Evolutionary conservation across 805 yeast genomes (phyloP).

Genomic region (Starmera amethionina): DNA sequence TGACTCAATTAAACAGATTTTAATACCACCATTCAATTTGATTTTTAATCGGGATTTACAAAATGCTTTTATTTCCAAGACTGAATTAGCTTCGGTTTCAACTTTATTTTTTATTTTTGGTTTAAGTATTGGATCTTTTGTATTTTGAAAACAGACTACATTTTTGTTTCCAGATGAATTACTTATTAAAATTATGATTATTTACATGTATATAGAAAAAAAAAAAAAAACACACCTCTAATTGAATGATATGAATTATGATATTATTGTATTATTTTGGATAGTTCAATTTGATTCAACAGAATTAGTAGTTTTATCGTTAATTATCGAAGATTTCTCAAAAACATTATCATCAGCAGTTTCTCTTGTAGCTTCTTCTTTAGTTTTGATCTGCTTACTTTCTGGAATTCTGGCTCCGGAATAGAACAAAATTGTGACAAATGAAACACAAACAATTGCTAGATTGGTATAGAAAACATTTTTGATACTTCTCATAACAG

Average conservation of each 20-base stretch:
- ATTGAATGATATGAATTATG: too few relatives aligned
- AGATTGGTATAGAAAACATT: constrained; percentile 31
- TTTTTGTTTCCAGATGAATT: too few relatives aligned
- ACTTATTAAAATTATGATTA: too few relatives aligned
- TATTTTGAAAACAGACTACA: not conserved
- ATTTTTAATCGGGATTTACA: constrained; percentile 4
- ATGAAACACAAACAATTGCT: constrained; percentile 24
- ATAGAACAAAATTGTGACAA: constrained; percentile 25
- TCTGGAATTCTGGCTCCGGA: constrained; percentile 34
- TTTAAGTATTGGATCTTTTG: constrained; percentile 4
- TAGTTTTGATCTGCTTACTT: constrained; percentile 4
- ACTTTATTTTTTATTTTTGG: constrained; percentile 4
- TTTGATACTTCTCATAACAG: constrained; percentile 27
- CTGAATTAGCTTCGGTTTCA: constrained; percentile 1
- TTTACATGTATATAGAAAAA: too few relatives aligned
- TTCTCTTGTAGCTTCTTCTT: constrained; percentile 4
- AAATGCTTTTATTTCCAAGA: not conserved
- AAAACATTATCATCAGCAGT: not conserved
- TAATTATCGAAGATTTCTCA: too few relatives aligned
- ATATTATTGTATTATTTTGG: too few relatives aligned
- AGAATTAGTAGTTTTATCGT: too few relatives aligned
- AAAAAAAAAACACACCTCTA: too few relatives aligned
- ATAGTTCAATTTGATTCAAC: too few relatives aligned
- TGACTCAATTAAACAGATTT: not conserved
- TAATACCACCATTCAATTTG: constrained; percentile 7